phyloP scores from a whole-genome alignment of 208 protist species.

The Leptomonas seymouri region DNA sequence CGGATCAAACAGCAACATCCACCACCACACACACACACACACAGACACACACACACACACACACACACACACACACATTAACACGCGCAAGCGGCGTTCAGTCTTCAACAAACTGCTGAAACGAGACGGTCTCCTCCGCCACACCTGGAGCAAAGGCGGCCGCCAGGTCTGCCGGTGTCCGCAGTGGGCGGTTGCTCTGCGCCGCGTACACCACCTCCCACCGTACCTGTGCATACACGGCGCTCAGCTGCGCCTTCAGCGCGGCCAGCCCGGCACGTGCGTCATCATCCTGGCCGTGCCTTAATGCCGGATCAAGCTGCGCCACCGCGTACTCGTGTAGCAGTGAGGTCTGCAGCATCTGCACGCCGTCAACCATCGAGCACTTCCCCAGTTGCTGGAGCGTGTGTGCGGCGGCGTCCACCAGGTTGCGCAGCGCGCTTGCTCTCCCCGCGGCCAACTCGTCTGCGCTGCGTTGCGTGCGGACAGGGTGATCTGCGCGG shows the following conservation, averaged over 20 bases:
- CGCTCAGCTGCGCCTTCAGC: constrained; percentile 20
- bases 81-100: constrained; percentile 1
- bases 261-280: background rate
- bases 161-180: constrained; percentile 58
- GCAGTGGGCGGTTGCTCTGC: constrained; percentile 45
- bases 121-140: constrained; percentile 65
- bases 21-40: constrained; percentile 4
- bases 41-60: background rate
- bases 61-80: constrained; percentile 9
- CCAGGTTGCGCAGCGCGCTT: constrained; percentile 13
- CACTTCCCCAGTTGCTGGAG: constrained; percentile 26
- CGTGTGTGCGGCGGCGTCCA: constrained; percentile 10
- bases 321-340: constrained; percentile 27
- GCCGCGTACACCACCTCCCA: constrained; percentile 77
- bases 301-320: background rate
- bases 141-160: constrained; percentile 54
- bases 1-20: background rate
- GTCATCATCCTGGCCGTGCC: background rate
- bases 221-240: constrained; percentile 30
- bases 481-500: too few relatives aligned
- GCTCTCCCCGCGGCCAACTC: background rate
- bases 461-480: too few relatives aligned
- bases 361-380: constrained; percentile 39
- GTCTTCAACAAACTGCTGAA: constrained; percentile 78
- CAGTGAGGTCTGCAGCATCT: constrained; percentile 33